These are phyloP conservation scores for Sclerotinia borealis DNA, from an alignment of 2,329 filamentous ascomycete species.

Conservation along the genomic window DNA sequence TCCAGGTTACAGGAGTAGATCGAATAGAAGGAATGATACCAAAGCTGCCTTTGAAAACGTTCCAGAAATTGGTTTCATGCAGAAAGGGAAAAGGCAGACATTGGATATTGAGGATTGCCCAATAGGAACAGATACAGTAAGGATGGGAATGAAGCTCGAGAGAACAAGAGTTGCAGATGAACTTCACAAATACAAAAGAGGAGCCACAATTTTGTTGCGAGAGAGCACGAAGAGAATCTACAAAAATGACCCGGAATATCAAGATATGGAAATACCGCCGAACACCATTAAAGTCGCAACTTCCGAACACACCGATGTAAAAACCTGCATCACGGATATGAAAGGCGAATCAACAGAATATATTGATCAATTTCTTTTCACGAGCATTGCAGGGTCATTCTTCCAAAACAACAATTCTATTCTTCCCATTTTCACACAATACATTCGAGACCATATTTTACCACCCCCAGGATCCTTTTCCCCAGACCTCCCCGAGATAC, in stretches of 20 bases:
- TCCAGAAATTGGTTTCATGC: slow-evolving; percentile 84
- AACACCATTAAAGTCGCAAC: slow-evolving; percentile 29
- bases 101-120: slow-evolving; percentile 97
- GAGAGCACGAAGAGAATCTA: slow-evolving; percentile 70
- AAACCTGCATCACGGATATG: slow-evolving; percentile 82
- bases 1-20: slow-evolving; percentile 43
- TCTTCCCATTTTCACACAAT: slow-evolving; percentile 76
- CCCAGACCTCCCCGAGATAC: slow-evolving; percentile 45
- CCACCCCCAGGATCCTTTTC: slow-evolving; percentile 38
- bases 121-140: slow-evolving; percentile 82
- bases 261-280: slow-evolving; percentile 27
- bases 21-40: slow-evolving; percentile 43
- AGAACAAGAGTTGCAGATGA: slow-evolving; percentile 68
- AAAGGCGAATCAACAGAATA: slow-evolving; percentile 83
- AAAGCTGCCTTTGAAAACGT: slow-evolving; percentile 54
- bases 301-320: slow-evolving; percentile 63
- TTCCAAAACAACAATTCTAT: slow-evolving; percentile 99
- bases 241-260: slow-evolving; percentile 37
- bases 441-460: slow-evolving; percentile 75
- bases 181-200: slow-evolving; percentile 65
- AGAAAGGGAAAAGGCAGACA: slow-evolving; percentile 71
- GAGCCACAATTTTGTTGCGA: slow-evolving; percentile 82
- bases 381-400: slow-evolving; percentile 88
- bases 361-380: slow-evolving; percentile 73
- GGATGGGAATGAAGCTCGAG: slow-evolving; percentile 72